Conservation (phyloP, 2,329 filamentous ascomycete genomes). For the Juglanconis oblonga region DNA sequence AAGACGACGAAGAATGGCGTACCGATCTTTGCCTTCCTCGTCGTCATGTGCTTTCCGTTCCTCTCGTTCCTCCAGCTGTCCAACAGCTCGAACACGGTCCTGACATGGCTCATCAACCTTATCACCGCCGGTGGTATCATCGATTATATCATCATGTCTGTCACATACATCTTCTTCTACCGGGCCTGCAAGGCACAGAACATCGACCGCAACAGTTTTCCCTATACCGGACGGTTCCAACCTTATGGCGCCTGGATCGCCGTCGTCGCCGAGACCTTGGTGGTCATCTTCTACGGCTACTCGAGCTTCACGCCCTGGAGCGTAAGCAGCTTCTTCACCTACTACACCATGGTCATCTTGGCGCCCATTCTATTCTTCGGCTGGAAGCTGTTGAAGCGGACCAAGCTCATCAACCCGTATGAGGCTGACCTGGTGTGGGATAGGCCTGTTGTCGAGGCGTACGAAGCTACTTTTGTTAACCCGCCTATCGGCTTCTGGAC, state of each 20-base stretch:
- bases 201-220: constrained; percentile 43
- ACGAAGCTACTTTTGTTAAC: constrained; percentile 17
- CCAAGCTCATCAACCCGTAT: constrained; percentile 47
- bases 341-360: constrained; percentile 57
- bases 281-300: constrained; percentile 55
- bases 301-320: constrained; percentile 29
- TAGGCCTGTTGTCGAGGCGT: constrained; percentile 54
- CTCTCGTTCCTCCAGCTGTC: constrained; percentile 26
- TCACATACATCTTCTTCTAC: constrained; percentile 20
- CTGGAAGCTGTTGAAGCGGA: constrained; percentile 65
- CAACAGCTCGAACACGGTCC: constrained; percentile 13
- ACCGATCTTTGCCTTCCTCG: constrained; percentile 54
- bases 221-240: constrained; percentile 58
- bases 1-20: constrained; percentile 60
- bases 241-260: constrained; percentile 54
- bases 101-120: constrained; percentile 52
- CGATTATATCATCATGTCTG: constrained; percentile 53
- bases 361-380: constrained; percentile 51
- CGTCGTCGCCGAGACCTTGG: constrained; percentile 37
- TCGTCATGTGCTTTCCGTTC: constrained; percentile 52
- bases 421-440: constrained; percentile 62
- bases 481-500: constrained; percentile 17
- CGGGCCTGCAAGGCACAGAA: constrained; percentile 15
- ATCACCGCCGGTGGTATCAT: constrained; percentile 58
- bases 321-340: constrained; percentile 34